Base-by-base conservation (phyloP, 768 basidiomycete species). In the Gautieria morchelliformis region DNA sequence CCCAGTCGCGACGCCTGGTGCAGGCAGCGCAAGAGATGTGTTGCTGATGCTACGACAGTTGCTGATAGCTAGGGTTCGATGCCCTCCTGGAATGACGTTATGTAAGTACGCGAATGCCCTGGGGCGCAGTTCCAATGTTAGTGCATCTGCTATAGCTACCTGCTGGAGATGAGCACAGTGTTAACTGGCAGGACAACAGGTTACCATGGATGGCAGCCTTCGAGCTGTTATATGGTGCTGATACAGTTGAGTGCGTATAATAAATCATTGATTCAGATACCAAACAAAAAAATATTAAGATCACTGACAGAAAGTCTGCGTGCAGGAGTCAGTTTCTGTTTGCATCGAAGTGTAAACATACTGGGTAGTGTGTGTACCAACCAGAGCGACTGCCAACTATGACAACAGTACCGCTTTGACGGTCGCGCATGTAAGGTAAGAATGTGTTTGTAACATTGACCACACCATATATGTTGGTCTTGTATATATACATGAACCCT, bases 141-240 rank as follows among this genome's bases (percentile, higher is more conserved):
- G 71, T 1, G 78, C 76, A 67, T 84, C 83, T 5, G 76, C 74
- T 24, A 84, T 64, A 15, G 79, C 82, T 82, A 22, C 19, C 33
- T 44, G n/a, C n/a, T n/a, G n/a, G 30, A 48, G 27, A 22, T 47
- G 24, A 33, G 47, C 5, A 32, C 17, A 37, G 6, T 33, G 33
- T 14, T 41, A 33, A 11, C 10, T 11, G 44, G 15, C 1, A 22
- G 5, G 52, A 49, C 59, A 68, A 61, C 63, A 80, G 59, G 69
- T 61, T 63, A 80, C 81, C 74, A 58, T 78, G 81, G 11, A 83
- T 63, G 12, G 83, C 83, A 14, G 80, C 81, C 66, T 85, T 85
- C 2, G 81, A 83, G 3, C 81, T 71, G 2, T 72, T 68, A 62
- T 84, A 83, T 14, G 67, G 63, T 11, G 76, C 78, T 76, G 22